These are phyloP conservation scores for Kandelia obovata DNA, from an alignment of 345 rosid species.

Conservation along the genomic window DNA sequence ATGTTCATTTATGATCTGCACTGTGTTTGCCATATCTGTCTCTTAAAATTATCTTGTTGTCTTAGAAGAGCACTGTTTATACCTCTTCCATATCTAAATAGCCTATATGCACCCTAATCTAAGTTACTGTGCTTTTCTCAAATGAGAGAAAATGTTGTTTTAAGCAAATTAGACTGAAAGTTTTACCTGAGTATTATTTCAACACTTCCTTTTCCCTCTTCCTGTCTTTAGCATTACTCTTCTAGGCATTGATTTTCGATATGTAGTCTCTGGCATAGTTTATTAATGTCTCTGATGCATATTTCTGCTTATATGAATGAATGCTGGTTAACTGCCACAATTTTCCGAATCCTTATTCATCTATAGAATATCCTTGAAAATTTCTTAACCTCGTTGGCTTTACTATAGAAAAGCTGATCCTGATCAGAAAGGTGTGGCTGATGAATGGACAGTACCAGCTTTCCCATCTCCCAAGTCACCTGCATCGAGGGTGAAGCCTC, in stretches of 20 bases:
- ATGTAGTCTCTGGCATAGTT: too few relatives aligned
- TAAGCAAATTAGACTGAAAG: too few relatives aligned
- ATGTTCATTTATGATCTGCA: too few relatives aligned
- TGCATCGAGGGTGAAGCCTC: conserved; percentile 49
- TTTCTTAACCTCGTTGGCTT: conserved; percentile 17
- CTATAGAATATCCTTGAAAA: neutral
- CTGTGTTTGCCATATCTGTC: too few relatives aligned
- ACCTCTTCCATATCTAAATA: too few relatives aligned
- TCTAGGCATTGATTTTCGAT: neutral
- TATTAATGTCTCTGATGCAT: neutral
- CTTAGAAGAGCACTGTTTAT: too few relatives aligned
- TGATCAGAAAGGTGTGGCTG: conserved; percentile 40
- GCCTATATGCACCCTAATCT: too few relatives aligned
- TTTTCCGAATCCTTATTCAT: conserved; percentile 2
- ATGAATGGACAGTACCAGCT: conserved; percentile 32
- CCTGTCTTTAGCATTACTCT: neutral
- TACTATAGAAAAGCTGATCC: conserved; percentile 43
- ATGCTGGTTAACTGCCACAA: neutral
- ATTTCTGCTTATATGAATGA: too few relatives aligned
- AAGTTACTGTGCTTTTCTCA: too few relatives aligned
- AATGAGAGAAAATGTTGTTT: too few relatives aligned
- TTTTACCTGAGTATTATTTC: too few relatives aligned
- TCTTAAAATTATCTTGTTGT: too few relatives aligned
- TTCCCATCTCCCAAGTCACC: conserved; percentile 47
- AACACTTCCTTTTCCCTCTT: neutral